phyloP scores from a whole-genome alignment of 257 asterid genomes.

The Rehmannia glutinosa region DNA sequence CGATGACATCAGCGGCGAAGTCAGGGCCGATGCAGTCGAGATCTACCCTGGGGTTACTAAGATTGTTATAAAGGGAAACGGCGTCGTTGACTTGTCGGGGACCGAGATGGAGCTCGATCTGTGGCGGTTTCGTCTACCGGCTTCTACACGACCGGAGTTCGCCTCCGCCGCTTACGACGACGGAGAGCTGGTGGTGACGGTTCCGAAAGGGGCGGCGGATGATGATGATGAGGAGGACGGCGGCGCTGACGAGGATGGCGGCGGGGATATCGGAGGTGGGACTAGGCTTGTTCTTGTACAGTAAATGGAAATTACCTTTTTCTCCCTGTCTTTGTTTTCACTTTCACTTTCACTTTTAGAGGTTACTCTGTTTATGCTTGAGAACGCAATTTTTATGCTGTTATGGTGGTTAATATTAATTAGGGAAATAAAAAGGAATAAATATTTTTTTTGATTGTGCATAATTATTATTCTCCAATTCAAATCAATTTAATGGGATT shows the following conservation, averaged over 20 bases:
- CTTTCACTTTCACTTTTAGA: background rate
- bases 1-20: conserved; percentile 38
- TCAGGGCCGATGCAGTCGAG: conserved; percentile 64
- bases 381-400: conserved; percentile 11
- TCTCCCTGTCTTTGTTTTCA: background rate
- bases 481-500: no score
- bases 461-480: no score
- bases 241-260: conserved; percentile 24
- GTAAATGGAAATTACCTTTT: conserved; percentile 25
- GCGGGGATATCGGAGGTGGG: conserved; percentile 37
- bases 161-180: conserved; percentile 52
- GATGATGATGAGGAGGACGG: conserved; percentile 22
- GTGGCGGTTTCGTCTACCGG: conserved; percentile 86
- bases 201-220: conserved; percentile 52
- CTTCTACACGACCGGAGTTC: conserved; percentile 53
- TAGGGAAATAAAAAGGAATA: no score
- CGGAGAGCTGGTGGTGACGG: conserved; percentile 74
- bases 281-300: conserved; percentile 61
- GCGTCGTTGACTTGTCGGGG: conserved; percentile 33
- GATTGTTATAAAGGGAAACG: conserved; percentile 49
- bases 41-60: conserved; percentile 79
- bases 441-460: no score
- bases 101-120: conserved; percentile 60
- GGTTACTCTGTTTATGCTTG: conserved; percentile 3
- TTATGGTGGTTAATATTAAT: background rate